Evolutionary conservation across 2,329 filamentous ascomycete species (phyloP).

Genomic region (Aspergillus luchuensis): DNA sequence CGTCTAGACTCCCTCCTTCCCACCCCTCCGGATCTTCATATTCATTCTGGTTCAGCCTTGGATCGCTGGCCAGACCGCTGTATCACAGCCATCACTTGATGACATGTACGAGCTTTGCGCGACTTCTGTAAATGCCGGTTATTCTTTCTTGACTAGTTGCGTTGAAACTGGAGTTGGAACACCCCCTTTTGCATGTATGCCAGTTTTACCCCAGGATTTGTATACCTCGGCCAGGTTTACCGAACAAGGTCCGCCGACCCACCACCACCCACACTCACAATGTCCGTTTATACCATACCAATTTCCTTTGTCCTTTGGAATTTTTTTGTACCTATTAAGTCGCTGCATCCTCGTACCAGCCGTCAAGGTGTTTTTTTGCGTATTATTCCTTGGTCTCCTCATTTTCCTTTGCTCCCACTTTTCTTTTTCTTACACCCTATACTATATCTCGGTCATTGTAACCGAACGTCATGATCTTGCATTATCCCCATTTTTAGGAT

Average conservation of each 20-base stretch:
- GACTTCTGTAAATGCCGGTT: conserved; percentile 31
- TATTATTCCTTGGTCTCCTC: neutral
- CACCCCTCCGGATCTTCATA: neutral
- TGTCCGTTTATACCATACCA: conserved; percentile 11
- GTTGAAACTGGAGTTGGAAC: conserved; percentile 25
- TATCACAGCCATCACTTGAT: conserved; percentile 28
- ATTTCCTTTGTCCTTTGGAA: conserved; percentile 10
- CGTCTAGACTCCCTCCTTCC: neutral
- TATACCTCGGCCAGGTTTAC: neutral
- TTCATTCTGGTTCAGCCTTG: conserved; percentile 5
- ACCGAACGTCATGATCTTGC: neutral
- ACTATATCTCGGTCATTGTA: neutral
- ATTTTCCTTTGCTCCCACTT: neutral
- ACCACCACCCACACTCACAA: neutral
- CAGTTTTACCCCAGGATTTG: conserved; percentile 17
- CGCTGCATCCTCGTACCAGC: conserved; percentile 1
- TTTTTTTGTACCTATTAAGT: conserved; percentile 1
- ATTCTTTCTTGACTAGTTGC: conserved; percentile 30
- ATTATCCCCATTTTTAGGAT: neutral
- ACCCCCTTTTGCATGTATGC: conserved; percentile 28
- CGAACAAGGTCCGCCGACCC: neutral
- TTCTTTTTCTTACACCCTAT: neutral
- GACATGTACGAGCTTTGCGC: conserved; percentile 44
- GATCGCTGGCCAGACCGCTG: conserved; percentile 12
- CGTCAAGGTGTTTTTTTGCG: neutral